phyloP scores from a whole-genome alignment of 805 yeast species.

The Scheffersomyces stipitis region DNA sequence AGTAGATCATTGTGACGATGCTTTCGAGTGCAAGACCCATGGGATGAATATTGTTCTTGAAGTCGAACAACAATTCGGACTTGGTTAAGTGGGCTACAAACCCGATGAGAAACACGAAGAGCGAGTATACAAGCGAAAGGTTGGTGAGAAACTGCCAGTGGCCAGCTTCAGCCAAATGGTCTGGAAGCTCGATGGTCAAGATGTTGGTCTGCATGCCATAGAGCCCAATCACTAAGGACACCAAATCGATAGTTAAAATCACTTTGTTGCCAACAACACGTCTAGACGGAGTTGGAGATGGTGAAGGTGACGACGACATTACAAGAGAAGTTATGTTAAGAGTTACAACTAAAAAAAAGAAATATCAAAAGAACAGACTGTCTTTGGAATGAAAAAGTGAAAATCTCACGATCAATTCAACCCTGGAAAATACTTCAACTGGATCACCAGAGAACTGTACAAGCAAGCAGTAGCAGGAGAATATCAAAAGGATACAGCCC shows the following conservation, averaged over 20 bases:
- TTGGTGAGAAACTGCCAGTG: slow-evolving; percentile 74
- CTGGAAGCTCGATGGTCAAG: slow-evolving; percentile 42
- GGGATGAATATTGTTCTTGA: slow-evolving; percentile 49
- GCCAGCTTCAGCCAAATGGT: slow-evolving; percentile 54
- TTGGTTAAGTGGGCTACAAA: slow-evolving; percentile 32
- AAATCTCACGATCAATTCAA: no score
- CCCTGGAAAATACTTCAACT: no score
- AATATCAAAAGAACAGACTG: no score
- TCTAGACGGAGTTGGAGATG: slow-evolving; percentile 9
- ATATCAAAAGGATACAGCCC: no score
- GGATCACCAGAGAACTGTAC: no score
- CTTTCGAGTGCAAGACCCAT: slow-evolving; percentile 57
- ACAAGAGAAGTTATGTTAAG: no score
- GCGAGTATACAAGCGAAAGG: slow-evolving; percentile 13
- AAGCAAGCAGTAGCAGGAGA: no score
- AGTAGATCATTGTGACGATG: slow-evolving; percentile 63
- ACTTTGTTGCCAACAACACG: slow-evolving; percentile 31
- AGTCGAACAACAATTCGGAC: slow-evolving; percentile 20
- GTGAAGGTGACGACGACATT: no score
- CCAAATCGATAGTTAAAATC: slow-evolving; percentile 21
- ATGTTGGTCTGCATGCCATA: slow-evolving; percentile 25
- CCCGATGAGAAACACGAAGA: slow-evolving; percentile 18
- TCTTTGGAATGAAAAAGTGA: no score
- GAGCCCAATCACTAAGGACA: slow-evolving; percentile 27
- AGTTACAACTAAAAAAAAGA: no score